Conservation (phyloP, 495 filamentous ascomycete species). For the Rhypophila decipiens region DNA sequence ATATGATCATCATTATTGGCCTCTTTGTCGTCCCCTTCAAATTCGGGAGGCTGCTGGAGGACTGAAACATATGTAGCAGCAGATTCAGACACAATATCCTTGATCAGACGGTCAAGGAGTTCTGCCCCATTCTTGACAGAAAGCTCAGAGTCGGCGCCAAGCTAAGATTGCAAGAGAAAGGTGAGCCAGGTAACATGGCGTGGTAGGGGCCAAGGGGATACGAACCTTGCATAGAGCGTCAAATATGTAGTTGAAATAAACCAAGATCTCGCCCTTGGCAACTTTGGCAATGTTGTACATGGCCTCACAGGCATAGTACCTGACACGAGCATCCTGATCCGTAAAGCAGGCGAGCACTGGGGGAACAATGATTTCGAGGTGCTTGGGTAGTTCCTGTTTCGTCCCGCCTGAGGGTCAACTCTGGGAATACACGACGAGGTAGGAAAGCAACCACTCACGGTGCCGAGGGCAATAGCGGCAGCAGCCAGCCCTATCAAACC, state of each 20-base stretch:
- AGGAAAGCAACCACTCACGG: conserved; percentile 50
- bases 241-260: conserved; percentile 98
- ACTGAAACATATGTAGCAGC: conserved; percentile 93
- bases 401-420: background rate
- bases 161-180: conserved; percentile 39
- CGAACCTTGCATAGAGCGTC: conserved; percentile 85
- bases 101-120: conserved; percentile 89
- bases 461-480: conserved; percentile 90
- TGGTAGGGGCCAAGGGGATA: background rate
- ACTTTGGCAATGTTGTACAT: conserved; percentile 99
- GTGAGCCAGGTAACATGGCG: background rate
- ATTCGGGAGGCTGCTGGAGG: conserved; percentile 54
- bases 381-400: conserved; percentile 72
- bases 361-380: conserved; percentile 87
- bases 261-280: conserved; percentile 91
- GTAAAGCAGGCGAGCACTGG: conserved; percentile 98
- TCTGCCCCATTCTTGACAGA: conserved; percentile 99
- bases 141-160: conserved; percentile 91
- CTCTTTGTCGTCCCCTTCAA: conserved; percentile 44
- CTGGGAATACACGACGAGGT: background rate
- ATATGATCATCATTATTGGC: conserved; percentile 42
- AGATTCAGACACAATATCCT: conserved; percentile 96
- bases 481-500: conserved; percentile 95
- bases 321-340: conserved; percentile 95
- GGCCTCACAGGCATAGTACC: conserved; percentile 98